These are phyloP conservation scores for Paecilomyces sp. DNA, from an alignment of 2,329 filamentous ascomycete species.

Conservation along the genomic window DNA sequence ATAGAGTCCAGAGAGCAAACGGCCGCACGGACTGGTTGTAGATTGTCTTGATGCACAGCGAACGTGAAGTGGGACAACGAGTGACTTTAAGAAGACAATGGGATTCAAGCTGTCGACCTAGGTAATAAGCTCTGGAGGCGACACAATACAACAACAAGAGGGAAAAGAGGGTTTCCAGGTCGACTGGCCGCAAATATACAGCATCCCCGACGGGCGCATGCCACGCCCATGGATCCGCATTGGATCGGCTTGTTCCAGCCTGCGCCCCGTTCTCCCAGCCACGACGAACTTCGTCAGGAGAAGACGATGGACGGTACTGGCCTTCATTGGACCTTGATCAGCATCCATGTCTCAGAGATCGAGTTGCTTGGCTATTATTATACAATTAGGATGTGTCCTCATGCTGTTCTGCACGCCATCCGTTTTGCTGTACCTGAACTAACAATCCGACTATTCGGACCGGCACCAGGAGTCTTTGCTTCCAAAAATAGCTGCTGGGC, in stretches of 20 bases:
- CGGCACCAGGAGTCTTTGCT: neutral
- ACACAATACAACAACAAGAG: neutral
- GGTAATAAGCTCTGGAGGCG: no score
- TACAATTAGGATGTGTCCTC: neutral
- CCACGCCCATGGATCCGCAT: neutral
- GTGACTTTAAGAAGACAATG: neutral
- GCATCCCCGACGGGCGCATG: neutral
- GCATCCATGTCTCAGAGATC: no score
- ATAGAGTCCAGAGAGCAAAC: neutral
- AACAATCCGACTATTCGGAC: neutral
- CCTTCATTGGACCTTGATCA: no score
- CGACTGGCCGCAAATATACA: neutral
- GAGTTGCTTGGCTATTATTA: neutral
- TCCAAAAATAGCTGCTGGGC: neutral
- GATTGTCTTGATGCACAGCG: neutral
- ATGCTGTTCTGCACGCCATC: neutral
- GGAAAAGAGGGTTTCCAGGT: neutral
- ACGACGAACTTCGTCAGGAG: neutral
- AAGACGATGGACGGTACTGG: no score
- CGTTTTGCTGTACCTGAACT: neutral
- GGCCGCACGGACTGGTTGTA: neutral
- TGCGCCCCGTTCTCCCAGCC: neutral
- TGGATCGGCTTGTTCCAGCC: neutral
- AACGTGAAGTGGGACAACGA: neutral
- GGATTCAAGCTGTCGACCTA: neutral